Percentiles rank a stretch among this genome's conserved stretches.
Evolutionary conservation across 1,284 basidiomycete species (phyloP).

Genomic region (Sanghuangporus baumii): DNA sequence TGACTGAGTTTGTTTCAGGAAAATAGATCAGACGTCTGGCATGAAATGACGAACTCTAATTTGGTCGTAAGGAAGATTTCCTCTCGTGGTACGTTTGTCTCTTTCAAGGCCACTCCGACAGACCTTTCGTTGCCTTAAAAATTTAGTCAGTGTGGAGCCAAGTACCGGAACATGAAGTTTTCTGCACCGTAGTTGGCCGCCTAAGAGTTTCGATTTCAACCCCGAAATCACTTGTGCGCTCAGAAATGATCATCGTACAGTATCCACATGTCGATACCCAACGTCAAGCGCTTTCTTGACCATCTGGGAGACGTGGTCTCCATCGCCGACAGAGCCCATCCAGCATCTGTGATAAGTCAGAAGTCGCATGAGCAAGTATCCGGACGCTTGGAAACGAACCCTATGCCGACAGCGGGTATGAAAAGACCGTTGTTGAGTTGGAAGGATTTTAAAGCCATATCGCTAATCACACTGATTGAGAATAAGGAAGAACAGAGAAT

Average conservation of each 20-base stretch:
- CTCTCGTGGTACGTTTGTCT: slow-evolving; percentile 59
- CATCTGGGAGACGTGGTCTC: slow-evolving; percentile 42
- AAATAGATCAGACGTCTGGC: too few species aligned
- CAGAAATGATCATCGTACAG: slow-evolving; percentile 23
- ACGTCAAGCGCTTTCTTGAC: slow-evolving; percentile 68
- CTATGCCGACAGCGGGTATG: slow-evolving; percentile 3
- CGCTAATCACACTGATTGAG: background rate
- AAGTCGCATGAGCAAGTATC: background rate
- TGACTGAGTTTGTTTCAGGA: background rate
- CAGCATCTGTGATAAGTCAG: background rate
- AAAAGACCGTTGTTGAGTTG: background rate
- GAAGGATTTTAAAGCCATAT: background rate
- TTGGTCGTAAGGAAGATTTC: slow-evolving; percentile 76
- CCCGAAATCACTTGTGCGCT: background rate
- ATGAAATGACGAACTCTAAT: slow-evolving; percentile 50
- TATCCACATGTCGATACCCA: slow-evolving; percentile 77
- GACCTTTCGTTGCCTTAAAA: slow-evolving; percentile 50
- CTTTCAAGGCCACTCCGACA: slow-evolving; percentile 77
- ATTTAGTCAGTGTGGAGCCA: background rate
- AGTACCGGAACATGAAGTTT: background rate
- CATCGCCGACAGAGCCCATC: slow-evolving; percentile 28
- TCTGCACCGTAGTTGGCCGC: slow-evolving; percentile 36
- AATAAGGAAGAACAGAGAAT: background rate
- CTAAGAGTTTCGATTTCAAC: background rate
- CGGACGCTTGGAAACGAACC: background rate